These are phyloP conservation scores for Coemansia sp. DNA, from an alignment of 371 early-diverging fungal species.

Conservation along the genomic window DNA sequence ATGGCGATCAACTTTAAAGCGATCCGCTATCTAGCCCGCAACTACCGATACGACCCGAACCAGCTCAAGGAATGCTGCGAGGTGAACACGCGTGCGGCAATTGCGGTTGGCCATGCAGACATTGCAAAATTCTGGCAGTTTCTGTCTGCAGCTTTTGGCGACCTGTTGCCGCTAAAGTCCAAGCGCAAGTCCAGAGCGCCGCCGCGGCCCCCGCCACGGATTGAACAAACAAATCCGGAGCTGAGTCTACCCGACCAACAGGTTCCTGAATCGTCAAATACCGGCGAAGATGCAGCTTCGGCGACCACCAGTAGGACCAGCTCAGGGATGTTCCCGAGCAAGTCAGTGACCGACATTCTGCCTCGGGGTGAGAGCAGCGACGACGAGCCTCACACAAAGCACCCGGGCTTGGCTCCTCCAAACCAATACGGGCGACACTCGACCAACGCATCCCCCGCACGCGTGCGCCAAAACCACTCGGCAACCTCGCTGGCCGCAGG, in stretches of 20 bases:
- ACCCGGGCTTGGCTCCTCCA: slow-evolving; percentile 2
- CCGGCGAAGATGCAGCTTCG: slow-evolving; percentile 4
- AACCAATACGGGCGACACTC: slow-evolving; percentile 1
- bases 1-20: slow-evolving; percentile 12
- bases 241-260: neutral
- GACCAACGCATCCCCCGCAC: slow-evolving; percentile 16
- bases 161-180: slow-evolving; percentile 34
- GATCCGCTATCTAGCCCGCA: slow-evolving; percentile 30
- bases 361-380: slow-evolving; percentile 28
- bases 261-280: neutral
- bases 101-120: slow-evolving; percentile 11
- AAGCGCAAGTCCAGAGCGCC: slow-evolving; percentile 1
- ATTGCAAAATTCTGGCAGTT: slow-evolving; percentile 50
- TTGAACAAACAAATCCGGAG: neutral
- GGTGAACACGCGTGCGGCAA: slow-evolving; percentile 28
- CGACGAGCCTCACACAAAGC: slow-evolving; percentile 12
- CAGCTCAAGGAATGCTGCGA: slow-evolving; percentile 37
- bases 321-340: slow-evolving; percentile 44
- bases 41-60: slow-evolving; percentile 44
- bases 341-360: slow-evolving; percentile 19
- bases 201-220: neutral
- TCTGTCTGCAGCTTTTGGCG: slow-evolving; percentile 39
- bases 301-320: slow-evolving; percentile 36
- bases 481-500: neutral
- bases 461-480: slow-evolving; percentile 5